These are phyloP conservation scores for Trichosporon sp. DNA, from an alignment of 1,284 basidiomycete genomes.

Conservation along the genomic window DNA sequence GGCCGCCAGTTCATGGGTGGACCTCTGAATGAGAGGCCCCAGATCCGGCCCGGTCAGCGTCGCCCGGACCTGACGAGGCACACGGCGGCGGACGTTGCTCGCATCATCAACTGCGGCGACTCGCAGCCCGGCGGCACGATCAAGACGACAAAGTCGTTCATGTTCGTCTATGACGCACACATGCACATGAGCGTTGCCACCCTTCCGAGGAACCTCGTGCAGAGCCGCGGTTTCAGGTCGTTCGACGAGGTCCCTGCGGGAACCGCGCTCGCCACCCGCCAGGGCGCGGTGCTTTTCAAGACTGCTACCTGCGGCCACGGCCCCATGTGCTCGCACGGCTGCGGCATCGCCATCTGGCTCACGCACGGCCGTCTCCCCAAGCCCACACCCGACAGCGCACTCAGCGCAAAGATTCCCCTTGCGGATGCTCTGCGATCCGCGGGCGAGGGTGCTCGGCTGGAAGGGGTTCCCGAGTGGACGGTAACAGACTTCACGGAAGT, in stretches of 20 bases:
- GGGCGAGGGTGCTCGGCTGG: conserved; percentile 34
- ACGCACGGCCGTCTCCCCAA: conserved; percentile 49
- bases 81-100: conserved; percentile 43
- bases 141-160: conserved; percentile 32
- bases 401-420: conserved; percentile 50
- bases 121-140: conserved; percentile 51
- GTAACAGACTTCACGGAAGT: conserved; percentile 29
- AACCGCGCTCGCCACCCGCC: conserved; percentile 45
- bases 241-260: conserved; percentile 34
- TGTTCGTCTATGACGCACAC: conserved; percentile 50
- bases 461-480: conserved; percentile 45
- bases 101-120: conserved; percentile 48
- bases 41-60: conserved; percentile 45
- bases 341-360: conserved; percentile 48
- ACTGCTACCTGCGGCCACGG: conserved; percentile 21
- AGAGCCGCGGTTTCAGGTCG: conserved; percentile 15
- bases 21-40: conserved; percentile 43
- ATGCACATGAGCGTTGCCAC: conserved; percentile 31
- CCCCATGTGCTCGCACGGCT: conserved; percentile 19
- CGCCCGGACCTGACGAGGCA: conserved; percentile 34
- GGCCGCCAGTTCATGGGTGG: conserved; percentile 45
- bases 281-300: conserved; percentile 50
- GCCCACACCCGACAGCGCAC: conserved; percentile 35
- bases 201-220: conserved; percentile 24
- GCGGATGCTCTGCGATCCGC: conserved; percentile 40